These are phyloP conservation scores for Aristolochia fimbriata DNA, from an alignment of 164 flowering plant species.

Conservation along the genomic window DNA sequence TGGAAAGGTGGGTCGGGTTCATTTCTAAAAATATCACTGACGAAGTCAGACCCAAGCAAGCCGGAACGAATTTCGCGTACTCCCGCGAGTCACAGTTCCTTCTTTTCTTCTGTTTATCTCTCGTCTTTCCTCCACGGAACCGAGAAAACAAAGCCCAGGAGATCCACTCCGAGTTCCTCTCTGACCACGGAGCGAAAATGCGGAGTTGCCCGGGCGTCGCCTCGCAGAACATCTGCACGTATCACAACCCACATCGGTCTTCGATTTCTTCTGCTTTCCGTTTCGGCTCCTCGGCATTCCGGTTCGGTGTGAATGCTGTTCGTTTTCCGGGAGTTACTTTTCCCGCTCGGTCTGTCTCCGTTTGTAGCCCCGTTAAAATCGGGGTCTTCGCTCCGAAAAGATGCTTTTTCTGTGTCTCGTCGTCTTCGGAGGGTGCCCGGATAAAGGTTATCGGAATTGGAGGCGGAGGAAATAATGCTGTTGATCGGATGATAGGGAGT, in stretches of 20 bases:
- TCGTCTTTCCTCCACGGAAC: no score
- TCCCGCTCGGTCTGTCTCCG: background rate
- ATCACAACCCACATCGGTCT: background rate
- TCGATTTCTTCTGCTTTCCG: background rate
- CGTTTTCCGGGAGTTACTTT: background rate
- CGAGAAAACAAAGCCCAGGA: no score
- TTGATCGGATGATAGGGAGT: constrained; percentile 23
- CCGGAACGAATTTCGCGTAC: no score
- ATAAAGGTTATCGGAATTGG: constrained; percentile 21
- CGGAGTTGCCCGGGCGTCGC: constrained; percentile 8
- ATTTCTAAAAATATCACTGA: no score
- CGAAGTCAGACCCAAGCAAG: no score
- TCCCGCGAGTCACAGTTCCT: no score
- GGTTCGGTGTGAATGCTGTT: background rate
- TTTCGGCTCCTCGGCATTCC: background rate
- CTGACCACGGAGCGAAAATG: constrained; percentile 9
- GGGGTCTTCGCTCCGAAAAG: background rate
- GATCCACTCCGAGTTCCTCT: no score
- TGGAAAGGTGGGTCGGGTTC: no score
- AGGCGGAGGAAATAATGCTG: constrained; percentile 23
- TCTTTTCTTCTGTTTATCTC: no score
- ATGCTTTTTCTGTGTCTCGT: constrained; percentile 6
- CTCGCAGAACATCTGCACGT: background rate
- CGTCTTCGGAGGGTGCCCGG: constrained; percentile 8
- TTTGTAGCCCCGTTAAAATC: constrained; percentile 3